Conservation (phyloP, 2,329 filamentous ascomycete species). For the Paecilomyces sp. region DNA sequence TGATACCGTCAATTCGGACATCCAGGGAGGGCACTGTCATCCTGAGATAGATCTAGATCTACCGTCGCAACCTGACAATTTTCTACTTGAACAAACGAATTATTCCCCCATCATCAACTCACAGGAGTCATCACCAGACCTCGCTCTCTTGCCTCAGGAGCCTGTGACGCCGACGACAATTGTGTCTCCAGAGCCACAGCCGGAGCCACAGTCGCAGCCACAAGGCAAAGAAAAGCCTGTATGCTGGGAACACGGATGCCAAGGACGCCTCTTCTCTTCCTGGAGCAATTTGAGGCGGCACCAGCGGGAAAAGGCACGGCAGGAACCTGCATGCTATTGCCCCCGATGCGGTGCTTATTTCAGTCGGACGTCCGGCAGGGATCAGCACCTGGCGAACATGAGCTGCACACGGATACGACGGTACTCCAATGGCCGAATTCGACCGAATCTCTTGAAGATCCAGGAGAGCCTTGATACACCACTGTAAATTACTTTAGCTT, state of each 20-base stretch:
- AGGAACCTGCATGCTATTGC: constrained; percentile 1
- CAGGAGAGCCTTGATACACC: not conserved
- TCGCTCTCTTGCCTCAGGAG: not conserved
- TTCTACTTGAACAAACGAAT: not conserved
- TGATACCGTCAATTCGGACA: not conserved
- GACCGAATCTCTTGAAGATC: not conserved
- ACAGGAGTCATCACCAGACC: not conserved
- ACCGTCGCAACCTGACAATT: not conserved
- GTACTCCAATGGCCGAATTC: constrained; percentile 1
- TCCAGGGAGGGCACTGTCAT: not conserved
- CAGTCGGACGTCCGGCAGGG: constrained; percentile 1
- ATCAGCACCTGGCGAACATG: constrained; percentile 1
- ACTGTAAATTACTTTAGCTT: not conserved
- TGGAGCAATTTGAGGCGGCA: constrained; percentile 2
- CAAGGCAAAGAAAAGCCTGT: not conserved
- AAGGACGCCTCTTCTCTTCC: not conserved
- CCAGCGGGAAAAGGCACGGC: not conserved
- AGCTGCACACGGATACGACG: constrained; percentile 1
- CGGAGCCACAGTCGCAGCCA: not conserved
- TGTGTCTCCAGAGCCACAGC: not conserved
- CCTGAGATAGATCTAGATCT: not conserved
- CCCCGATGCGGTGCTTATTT: constrained; percentile 2
- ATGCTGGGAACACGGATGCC: constrained; percentile 1
- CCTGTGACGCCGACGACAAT: not conserved
- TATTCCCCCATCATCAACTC: not conserved